Conservation (phyloP, 768 basidiomycete genomes). For the Chalciporus sphaerocephalus region DNA sequence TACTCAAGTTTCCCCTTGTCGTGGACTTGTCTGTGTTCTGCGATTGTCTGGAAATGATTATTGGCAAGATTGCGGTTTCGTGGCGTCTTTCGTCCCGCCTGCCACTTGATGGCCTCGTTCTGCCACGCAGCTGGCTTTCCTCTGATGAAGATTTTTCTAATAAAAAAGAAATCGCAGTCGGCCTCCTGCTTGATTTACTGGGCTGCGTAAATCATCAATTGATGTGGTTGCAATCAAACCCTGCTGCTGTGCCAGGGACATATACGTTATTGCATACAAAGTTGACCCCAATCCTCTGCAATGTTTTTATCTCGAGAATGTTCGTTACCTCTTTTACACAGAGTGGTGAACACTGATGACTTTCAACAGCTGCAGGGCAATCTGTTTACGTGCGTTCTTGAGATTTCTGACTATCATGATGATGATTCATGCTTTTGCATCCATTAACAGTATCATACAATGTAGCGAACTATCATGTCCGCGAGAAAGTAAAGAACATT, state of each 20-base stretch:
- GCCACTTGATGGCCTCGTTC: conserved; percentile 41
- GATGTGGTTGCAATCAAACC: conserved; percentile 27
- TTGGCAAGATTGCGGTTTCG: conserved; percentile 38
- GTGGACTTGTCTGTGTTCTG: conserved; percentile 50
- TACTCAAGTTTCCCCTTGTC: conserved; percentile 34
- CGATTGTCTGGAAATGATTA: conserved; percentile 47
- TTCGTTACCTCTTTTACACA: conserved; percentile 26
- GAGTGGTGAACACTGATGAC: not conserved
- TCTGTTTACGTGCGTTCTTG: conserved; percentile 43
- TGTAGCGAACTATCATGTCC: not conserved
- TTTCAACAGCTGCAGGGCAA: conserved; percentile 39
- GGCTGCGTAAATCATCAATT: conserved; percentile 23
- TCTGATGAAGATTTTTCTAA: conserved; percentile 11
- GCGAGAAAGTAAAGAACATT: conserved; percentile 4
- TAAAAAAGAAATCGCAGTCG: conserved; percentile 8
- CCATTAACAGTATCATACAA: conserved; percentile 29
- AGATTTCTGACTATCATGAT: not conserved
- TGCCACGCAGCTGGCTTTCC: conserved; percentile 53
- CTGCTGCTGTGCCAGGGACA: conserved; percentile 1
- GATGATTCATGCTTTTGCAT: not conserved
- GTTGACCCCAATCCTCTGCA: conserved; percentile 23
- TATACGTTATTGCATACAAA: conserved; percentile 8
- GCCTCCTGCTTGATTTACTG: conserved; percentile 11
- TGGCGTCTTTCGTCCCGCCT: conserved; percentile 17
- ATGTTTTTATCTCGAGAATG: conserved; percentile 47